Conservation (phyloP, 495 filamentous ascomycete species). For the Penicillium salamii region DNA sequence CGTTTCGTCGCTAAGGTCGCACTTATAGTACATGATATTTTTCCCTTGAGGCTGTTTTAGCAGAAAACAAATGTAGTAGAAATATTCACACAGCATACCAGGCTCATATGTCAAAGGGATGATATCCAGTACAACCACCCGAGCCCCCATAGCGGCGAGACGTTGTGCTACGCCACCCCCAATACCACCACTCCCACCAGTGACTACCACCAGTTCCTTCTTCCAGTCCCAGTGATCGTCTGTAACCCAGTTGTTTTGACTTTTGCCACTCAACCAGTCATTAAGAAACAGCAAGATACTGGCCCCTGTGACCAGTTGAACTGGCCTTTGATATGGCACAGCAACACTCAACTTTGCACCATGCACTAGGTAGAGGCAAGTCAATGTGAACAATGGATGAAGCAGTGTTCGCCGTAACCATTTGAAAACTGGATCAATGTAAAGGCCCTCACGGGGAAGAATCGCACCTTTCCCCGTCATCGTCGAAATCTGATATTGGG, state of each 20-base stretch:
- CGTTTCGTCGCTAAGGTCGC: conserved; percentile 67
- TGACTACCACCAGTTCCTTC: conserved; percentile 62
- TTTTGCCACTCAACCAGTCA: conserved; percentile 14
- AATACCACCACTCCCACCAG: conserved; percentile 62
- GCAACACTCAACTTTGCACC: no score
- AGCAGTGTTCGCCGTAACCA: no score
- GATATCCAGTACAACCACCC: conserved; percentile 61
- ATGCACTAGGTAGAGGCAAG: no score
- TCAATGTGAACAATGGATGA: conserved; percentile 12
- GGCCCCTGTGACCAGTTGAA: no score
- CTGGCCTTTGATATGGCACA: neutral
- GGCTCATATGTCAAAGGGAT: conserved; percentile 53
- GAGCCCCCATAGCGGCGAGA: conserved; percentile 50
- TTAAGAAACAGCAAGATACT: conserved; percentile 15
- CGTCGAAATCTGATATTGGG: neutral
- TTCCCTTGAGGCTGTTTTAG: no score
- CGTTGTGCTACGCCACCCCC: conserved; percentile 54
- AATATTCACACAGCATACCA: conserved; percentile 42
- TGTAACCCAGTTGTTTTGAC: conserved; percentile 51
- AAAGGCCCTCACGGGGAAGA: conserved; percentile 19
- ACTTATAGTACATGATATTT: no score
- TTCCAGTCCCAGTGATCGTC: conserved; percentile 56
- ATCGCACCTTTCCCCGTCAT: no score
- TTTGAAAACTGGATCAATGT: conserved; percentile 16
- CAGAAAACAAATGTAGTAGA: no score